Percentiles rank a stretch among this genome's conserved stretches.
phyloP scores from a whole-genome alignment of 2,329 filamentous ascomycete genomes.

The Talaromyces islandicus region DNA sequence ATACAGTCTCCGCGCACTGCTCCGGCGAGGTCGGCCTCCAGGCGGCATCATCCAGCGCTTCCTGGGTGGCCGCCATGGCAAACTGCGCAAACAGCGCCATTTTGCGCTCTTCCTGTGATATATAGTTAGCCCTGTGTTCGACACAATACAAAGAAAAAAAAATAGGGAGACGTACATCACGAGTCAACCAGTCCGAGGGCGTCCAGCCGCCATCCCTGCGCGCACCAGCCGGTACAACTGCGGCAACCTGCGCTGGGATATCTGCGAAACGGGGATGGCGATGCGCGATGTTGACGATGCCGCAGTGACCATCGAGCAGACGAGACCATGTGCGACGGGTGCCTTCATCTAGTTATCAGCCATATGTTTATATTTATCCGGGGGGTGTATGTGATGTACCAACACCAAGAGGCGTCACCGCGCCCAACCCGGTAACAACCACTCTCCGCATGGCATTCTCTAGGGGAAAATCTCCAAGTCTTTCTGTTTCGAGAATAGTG shows the following conservation, averaged over 20 bases:
- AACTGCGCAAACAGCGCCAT: conserved; percentile 94
- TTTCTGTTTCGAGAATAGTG: conserved; percentile 2
- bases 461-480: neutral
- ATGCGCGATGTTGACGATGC: conserved; percentile 66
- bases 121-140: neutral
- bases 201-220: conserved; percentile 39
- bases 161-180: conserved; percentile 27
- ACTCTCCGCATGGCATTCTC: conserved; percentile 53
- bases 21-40: conserved; percentile 61
- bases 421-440: conserved; percentile 77
- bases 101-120: conserved; percentile 57
- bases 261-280: conserved; percentile 60
- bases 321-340: conserved; percentile 72
- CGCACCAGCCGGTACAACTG: conserved; percentile 62
- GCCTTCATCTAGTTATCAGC: conserved; percentile 41
- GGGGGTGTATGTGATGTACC: no score
- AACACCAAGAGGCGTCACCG: conserved; percentile 76
- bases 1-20: conserved; percentile 65
- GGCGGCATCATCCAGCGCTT: conserved; percentile 76
- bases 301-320: conserved; percentile 72
- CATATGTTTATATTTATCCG: no score
- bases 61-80: conserved; percentile 76
- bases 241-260: conserved; percentile 80
- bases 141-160: neutral
- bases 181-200: conserved; percentile 39